These are phyloP conservation scores for Funneliformis mosseae DNA, from an alignment of 192 early-diverging fungal genomes.

Conservation along the genomic window DNA sequence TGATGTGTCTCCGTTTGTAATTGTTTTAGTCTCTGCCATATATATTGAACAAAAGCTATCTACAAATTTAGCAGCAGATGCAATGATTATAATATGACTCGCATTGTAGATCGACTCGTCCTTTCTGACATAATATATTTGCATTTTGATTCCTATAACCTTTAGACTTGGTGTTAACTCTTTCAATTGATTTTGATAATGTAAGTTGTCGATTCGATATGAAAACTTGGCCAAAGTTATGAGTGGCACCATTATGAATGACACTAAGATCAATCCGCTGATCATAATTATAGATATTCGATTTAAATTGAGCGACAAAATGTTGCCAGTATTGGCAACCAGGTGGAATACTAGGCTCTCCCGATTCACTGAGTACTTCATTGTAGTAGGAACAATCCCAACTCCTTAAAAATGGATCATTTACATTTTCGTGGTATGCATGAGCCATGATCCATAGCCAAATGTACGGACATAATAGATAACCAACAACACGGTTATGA, in stretches of 20 bases:
- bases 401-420: background rate
- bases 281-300: background rate
- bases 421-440: background rate
- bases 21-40: background rate
- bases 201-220: background rate
- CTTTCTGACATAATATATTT: background rate
- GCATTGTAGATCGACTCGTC: background rate
- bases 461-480: background rate
- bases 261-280: background rate
- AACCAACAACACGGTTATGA: background rate
- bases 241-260: background rate
- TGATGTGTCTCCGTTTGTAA: background rate
- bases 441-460: background rate
- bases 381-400: background rate
- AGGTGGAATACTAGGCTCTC: background rate
- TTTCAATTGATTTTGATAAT: background rate
- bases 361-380: background rate
- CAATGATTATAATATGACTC: background rate
- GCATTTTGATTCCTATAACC: background rate
- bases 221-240: background rate
- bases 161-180: background rate
- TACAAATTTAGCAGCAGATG: background rate
- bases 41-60: background rate
- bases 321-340: background rate
- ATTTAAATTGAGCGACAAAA: slow-evolving; percentile 3